Conservation (phyloP, 208 protist genomes). For the Trypanosoma mega region DNA sequence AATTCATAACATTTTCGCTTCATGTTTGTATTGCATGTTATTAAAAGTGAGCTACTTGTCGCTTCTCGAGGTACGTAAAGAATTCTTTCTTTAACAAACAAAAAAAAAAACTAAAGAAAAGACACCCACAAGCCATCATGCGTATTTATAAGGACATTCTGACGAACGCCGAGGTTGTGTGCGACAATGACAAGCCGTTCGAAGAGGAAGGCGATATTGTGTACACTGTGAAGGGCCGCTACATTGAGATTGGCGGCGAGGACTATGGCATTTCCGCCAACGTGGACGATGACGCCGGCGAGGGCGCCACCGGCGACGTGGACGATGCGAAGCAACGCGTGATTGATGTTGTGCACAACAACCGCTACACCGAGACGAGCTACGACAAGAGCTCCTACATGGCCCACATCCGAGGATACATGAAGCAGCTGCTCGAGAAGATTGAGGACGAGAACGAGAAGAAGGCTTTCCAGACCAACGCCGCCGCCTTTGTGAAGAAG, state of each 20-base stretch:
- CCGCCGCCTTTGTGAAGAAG: constrained; percentile 89
- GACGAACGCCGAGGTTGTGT: constrained; percentile 89
- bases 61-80: too few relatives aligned
- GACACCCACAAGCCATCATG: constrained; percentile 46
- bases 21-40: too few relatives aligned
- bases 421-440: constrained; percentile 86
- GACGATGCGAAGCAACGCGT: constrained; percentile 79
- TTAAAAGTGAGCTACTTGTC: too few relatives aligned
- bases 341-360: constrained; percentile 88
- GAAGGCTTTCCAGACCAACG: constrained; percentile 89
- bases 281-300: constrained; percentile 86
- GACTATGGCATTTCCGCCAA: constrained; percentile 91
- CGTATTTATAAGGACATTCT: constrained; percentile 90
- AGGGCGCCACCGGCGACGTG: constrained; percentile 82
- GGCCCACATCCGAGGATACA: constrained; percentile 91
- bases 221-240: constrained; percentile 79
- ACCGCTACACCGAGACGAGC: constrained; percentile 89
- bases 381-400: constrained; percentile 94
- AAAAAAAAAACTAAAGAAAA: neutral
- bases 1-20: too few relatives aligned
- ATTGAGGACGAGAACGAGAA: constrained; percentile 81
- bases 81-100: constrained; percentile 1
- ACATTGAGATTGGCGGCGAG: constrained; percentile 88
- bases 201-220: constrained; percentile 76
- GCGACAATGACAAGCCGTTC: constrained; percentile 88